phyloP scores from a whole-genome alignment of 2,329 filamentous ascomycete species.

The Pseudocercospora pini-densiflorae region DNA sequence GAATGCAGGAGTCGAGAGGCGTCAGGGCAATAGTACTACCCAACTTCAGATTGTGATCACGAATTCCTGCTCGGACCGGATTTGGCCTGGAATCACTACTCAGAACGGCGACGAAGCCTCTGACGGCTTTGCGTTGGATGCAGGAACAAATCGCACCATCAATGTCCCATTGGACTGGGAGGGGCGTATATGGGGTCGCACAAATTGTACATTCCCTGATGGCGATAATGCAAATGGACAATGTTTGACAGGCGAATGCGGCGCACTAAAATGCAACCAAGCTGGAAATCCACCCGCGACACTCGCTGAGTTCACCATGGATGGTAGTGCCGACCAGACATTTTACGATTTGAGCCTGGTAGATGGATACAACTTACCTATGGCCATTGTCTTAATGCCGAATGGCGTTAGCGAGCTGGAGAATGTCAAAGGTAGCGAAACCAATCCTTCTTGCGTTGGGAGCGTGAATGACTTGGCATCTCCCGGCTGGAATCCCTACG shows the following conservation, averaged over 20 bases:
- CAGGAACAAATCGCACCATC: conserved; percentile 63
- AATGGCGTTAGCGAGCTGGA: conserved; percentile 64
- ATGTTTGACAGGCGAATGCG: conserved; percentile 78
- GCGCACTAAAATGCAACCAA: conserved; percentile 66
- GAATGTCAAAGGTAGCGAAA: conserved; percentile 73
- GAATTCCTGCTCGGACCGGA: conserved; percentile 71
- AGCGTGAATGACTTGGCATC: conserved; percentile 64
- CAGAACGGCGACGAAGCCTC: conserved; percentile 69
- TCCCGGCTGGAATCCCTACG: conserved; percentile 53
- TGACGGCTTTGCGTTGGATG: conserved; percentile 67
- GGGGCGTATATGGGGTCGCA: conserved; percentile 80
- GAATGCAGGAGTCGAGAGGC: background rate
- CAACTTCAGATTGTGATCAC: conserved; percentile 65
- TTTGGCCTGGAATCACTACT: conserved; percentile 78
- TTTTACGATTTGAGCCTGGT: conserved; percentile 87
- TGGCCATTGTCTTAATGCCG: conserved; percentile 59
- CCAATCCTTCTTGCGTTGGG: conserved; percentile 77
- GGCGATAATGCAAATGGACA: conserved; percentile 59
- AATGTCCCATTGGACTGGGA: conserved; percentile 76
- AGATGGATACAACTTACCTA: conserved; percentile 80
- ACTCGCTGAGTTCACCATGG: conserved; percentile 79
- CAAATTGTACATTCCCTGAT: conserved; percentile 77
- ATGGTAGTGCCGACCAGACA: conserved; percentile 68
- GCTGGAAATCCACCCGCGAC: conserved; percentile 72
- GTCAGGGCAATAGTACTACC: conserved; percentile 4